A percentile compares a stretch with the other conserved stretches of the same genome.
Conservation (phyloP, 2,329 filamentous ascomycete genomes). For the Botrytis tulipae region DNA sequence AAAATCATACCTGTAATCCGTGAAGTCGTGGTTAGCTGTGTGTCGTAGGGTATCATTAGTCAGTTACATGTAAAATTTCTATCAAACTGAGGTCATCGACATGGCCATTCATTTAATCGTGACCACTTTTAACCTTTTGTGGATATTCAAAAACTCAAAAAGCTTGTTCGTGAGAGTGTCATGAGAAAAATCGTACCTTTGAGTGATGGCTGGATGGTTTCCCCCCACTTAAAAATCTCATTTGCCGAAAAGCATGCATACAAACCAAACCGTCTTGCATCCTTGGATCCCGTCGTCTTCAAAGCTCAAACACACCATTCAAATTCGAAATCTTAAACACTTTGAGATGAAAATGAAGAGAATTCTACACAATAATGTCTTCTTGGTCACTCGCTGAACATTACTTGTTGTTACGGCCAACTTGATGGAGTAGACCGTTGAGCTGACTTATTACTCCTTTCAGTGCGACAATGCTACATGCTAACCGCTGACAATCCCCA, state of each 20-base stretch:
- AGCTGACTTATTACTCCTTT: slow-evolving; percentile 10
- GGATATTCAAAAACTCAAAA: not conserved
- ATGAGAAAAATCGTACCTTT: slow-evolving; percentile 1
- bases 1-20: not conserved
- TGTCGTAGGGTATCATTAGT: not conserved
- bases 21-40: not conserved
- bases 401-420: not conserved
- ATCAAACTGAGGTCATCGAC: not conserved
- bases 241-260: slow-evolving; percentile 17
- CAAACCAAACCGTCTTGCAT: slow-evolving; percentile 1
- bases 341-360: not conserved
- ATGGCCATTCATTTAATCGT: not conserved
- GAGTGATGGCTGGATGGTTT: not conserved
- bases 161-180: slow-evolving; percentile 8
- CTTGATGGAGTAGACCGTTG: not conserved
- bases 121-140: slow-evolving; percentile 1
- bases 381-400: not conserved
- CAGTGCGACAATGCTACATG: not conserved
- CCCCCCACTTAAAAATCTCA: slow-evolving; percentile 14
- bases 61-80: not conserved
- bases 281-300: slow-evolving; percentile 10
- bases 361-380: not conserved
- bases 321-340: not conserved
- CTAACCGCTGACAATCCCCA: slow-evolving; percentile 14
- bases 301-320: slow-evolving; percentile 1